A percentile compares a stretch with the other conserved stretches of the same genome.
These are phyloP conservation scores for Pseudodiploospora longispora DNA, from an alignment of 2,329 filamentous ascomycete genomes.

Conservation along the genomic window DNA sequence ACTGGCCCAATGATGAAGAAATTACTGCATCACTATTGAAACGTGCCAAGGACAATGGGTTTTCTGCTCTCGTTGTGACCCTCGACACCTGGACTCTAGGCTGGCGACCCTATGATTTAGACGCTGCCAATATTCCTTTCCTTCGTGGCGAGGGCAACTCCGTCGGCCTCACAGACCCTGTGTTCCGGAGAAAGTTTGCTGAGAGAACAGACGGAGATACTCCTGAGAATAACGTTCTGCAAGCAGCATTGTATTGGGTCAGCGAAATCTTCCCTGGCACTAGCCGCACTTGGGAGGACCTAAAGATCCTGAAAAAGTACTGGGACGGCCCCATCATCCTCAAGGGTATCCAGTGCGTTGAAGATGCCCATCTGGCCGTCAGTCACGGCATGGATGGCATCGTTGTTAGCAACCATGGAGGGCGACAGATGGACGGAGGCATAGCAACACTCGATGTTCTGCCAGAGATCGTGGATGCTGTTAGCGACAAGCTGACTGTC, in stretches of 20 bases:
- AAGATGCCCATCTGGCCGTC: slow-evolving; percentile 31
- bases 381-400: slow-evolving; percentile 30
- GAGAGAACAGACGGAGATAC: slow-evolving; percentile 32
- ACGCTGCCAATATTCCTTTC: slow-evolving; percentile 54
- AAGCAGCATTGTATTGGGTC: slow-evolving; percentile 47
- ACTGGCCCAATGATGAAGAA: slow-evolving; percentile 61
- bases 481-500: slow-evolving; percentile 49
- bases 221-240: slow-evolving; percentile 38
- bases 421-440: slow-evolving; percentile 32
- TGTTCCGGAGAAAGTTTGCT: slow-evolving; percentile 37
- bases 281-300: slow-evolving; percentile 51
- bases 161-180: slow-evolving; percentile 59
- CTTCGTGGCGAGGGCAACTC: slow-evolving; percentile 49
- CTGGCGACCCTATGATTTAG: slow-evolving; percentile 63
- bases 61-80: slow-evolving; percentile 60
- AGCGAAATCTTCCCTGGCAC: slow-evolving; percentile 38
- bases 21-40: slow-evolving; percentile 55
- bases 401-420: slow-evolving; percentile 35
- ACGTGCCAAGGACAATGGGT: slow-evolving; percentile 55
- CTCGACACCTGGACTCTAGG: slow-evolving; percentile 62
- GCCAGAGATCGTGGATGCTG: slow-evolving; percentile 40
- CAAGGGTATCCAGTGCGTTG: slow-evolving; percentile 32
- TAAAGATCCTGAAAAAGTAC: slow-evolving; percentile 47
- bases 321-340: slow-evolving; percentile 48
- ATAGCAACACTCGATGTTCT: slow-evolving; percentile 46